phyloP scores from a whole-genome alignment of 345 rosid species.

The Acer saccharum region DNA sequence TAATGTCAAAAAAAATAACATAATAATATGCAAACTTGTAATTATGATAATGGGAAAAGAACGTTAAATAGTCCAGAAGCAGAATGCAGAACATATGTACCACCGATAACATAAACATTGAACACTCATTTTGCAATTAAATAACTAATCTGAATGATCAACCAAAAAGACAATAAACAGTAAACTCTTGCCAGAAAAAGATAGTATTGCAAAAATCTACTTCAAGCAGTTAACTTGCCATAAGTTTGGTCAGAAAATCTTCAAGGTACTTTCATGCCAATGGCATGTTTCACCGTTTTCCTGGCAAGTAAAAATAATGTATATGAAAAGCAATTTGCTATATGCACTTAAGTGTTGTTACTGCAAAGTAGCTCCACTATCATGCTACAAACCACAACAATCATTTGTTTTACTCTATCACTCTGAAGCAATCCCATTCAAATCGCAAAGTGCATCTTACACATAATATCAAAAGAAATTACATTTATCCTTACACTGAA shows the following conservation, averaged over 20 bases:
- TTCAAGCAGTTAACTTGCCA: not conserved
- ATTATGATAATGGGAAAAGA: not conserved
- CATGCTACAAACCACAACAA: not conserved
- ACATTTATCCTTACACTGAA: not conserved
- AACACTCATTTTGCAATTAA: not conserved
- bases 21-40: too few relatives aligned
- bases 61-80: not conserved
- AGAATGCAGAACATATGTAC: not conserved
- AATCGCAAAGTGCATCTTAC: not conserved
- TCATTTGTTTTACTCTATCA: not conserved
- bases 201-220: not conserved
- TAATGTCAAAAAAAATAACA: not conserved
- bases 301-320: too few relatives aligned
- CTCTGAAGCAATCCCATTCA: not conserved
- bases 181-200: not conserved
- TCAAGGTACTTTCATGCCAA: not conserved
- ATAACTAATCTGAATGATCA: not conserved
- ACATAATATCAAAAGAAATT: not conserved
- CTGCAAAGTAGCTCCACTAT: not conserved
- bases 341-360: not conserved
- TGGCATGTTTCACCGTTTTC: not conserved
- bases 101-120: not conserved
- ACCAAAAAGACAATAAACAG: not conserved
- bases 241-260: not conserved
- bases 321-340: not conserved